Base-by-base conservation (phyloP, 345 rosid genomes). In the Alliaria petiolata region DNA sequence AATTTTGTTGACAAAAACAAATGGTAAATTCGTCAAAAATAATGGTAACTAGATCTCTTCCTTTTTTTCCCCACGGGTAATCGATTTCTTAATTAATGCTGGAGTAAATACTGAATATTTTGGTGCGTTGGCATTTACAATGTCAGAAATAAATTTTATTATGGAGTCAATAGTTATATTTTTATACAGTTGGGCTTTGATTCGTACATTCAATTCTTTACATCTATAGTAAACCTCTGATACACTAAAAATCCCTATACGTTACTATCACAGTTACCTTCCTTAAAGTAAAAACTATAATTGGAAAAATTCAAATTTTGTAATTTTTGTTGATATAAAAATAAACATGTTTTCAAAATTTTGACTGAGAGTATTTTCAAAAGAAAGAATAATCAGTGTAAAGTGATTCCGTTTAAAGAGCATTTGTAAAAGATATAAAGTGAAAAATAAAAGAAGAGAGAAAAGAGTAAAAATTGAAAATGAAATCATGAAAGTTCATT, bases 131-230 rank as follows among this genome's bases (percentile, higher is more conserved):
- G 51, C 19, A 11, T 55, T 46, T 63, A 62, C 75, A 57, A 47
- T 69, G 66, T 38, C 75, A 69, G 62, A 54, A 62, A 76, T 76
- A 62, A 65, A 69, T 69, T 63, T 69, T 76, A 55, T 47, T 62
- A 61, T 49, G 20, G 51, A 44, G 63, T 53, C 74, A 75, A 61
- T 51, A 38, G 65, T 73, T 65, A 26, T 51, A 17, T 40, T 43
- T 26, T 17, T 25, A 12, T 51, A 31, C 66, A 17, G 65, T 55
- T 62, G 65, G 53, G 33, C 25, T 62, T 69, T 30, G 22, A 46
- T 38, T 36, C 39, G 58, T 68, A 53, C 74, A 75, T 68, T 75
- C 33, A 75, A 53, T 75, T 69, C 44, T 3, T 69, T 16, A 34
- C 49, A 17, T 52, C 0, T n/a, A n/a, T n/a, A n/a, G n/a, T 13